Percentiles rank a stretch among this genome's conserved stretches.
These are phyloP conservation scores for Sarocladium oryzae DNA, from an alignment of 2,329 filamentous ascomycete genomes.

Conservation along the genomic window DNA sequence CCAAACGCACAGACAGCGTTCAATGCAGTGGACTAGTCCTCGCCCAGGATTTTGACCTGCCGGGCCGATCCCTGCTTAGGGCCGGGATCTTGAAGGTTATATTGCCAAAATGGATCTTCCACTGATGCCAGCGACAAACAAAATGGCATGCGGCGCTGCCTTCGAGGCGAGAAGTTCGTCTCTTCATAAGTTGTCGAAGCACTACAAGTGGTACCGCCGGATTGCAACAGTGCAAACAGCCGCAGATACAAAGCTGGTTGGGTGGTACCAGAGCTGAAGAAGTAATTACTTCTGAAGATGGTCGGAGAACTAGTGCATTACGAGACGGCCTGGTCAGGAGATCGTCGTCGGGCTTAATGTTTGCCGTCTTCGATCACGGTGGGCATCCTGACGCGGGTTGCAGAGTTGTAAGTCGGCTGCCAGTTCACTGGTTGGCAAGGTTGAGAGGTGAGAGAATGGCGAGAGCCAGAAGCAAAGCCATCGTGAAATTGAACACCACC, in stretches of 20 bases:
- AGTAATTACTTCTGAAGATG: neutral
- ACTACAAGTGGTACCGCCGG: too few species aligned
- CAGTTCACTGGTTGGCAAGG: too few species aligned
- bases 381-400: neutral
- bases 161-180: too few species aligned
- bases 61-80: constrained; percentile 1
- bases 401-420: too few species aligned
- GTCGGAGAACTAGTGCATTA: neutral
- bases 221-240: too few species aligned
- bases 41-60: neutral
- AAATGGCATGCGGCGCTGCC: too few species aligned
- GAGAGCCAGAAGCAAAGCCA: too few species aligned
- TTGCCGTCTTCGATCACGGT: neutral
- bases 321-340: neutral
- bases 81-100: neutral
- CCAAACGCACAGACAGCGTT: constrained; percentile 1
- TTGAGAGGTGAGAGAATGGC: too few species aligned
- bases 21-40: neutral
- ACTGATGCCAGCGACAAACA: too few species aligned
- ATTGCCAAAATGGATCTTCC: neutral
- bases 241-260: too few species aligned
- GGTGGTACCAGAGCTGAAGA: neutral
- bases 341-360: neutral
- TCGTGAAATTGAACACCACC: too few species aligned
- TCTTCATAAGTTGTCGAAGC: too few species aligned